Evolutionary conservation across 306 rosid genomes (phyloP).

Genomic region (Cicer yamashitae): DNA sequence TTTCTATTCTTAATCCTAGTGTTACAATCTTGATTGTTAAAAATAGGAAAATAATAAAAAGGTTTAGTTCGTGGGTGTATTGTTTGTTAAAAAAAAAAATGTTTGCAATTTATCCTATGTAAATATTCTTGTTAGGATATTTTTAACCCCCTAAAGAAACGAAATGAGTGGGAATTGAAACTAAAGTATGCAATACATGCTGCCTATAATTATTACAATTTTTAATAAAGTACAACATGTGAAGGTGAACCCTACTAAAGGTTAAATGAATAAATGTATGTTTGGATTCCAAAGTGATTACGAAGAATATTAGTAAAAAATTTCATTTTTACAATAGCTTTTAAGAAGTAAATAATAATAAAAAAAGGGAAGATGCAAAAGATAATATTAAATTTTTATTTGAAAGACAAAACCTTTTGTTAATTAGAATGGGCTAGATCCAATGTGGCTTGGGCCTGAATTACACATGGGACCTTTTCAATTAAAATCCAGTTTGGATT

Average conservation of each 20-base stretch:
- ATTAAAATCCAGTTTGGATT: too few species aligned
- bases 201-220: constrained; percentile 19
- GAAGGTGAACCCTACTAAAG: constrained; percentile 27
- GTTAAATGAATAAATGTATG: not conserved
- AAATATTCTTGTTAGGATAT: not conserved
- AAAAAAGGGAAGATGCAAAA: too few species aligned
- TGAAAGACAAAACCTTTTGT: too few species aligned
- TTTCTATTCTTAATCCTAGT: too few species aligned
- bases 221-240: constrained; percentile 19
- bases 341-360: too few species aligned
- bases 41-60: not conserved
- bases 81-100: not conserved
- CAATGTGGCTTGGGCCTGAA: too few species aligned
- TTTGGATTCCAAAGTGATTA: too few species aligned
- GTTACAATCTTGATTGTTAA: not conserved
- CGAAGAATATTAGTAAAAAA: too few species aligned
- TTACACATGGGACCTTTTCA: too few species aligned
- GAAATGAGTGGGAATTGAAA: constrained; percentile 8
- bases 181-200: constrained; percentile 7
- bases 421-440: too few species aligned
- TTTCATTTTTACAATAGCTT: too few species aligned
- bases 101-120: not conserved
- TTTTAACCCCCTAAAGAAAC: not conserved
- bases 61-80: not conserved
- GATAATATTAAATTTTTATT: too few species aligned